phyloP scores from a whole-genome alignment of 2,329 filamentous ascomycete species.

The Xylogone sp. region DNA sequence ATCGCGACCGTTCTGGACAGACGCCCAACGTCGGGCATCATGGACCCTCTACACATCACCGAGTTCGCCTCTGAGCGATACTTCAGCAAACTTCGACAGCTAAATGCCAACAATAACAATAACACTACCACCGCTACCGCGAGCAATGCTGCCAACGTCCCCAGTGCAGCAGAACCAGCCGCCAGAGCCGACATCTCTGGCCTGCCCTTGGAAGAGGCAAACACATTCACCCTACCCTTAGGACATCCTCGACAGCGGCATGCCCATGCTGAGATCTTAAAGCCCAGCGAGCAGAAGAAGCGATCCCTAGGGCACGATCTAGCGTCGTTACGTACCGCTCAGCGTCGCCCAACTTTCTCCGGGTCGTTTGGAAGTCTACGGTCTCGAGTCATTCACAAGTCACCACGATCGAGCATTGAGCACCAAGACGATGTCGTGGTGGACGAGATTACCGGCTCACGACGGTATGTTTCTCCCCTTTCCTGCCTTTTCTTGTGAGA shows the following conservation, averaged over 20 bases:
- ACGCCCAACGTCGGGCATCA: conserved; percentile 30
- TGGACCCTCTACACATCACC: conserved; percentile 61
- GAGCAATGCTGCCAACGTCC: conserved; percentile 35
- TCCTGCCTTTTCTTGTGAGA: no score
- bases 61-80: conserved; percentile 65
- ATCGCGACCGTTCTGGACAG: conserved; percentile 26
- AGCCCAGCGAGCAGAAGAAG: conserved; percentile 28
- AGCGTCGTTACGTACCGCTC: conserved; percentile 19
- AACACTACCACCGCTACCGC: no score
- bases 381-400: conserved; percentile 25
- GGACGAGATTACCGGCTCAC: conserved; percentile 16
- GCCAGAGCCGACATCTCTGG: conserved; percentile 2
- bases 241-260: conserved; percentile 20
- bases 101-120: no score
- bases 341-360: conserved; percentile 27
- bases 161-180: conserved; percentile 25
- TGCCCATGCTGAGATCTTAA: conserved; percentile 15
- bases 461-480: conserved; percentile 13
- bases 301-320: conserved; percentile 28
- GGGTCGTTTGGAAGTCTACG: conserved; percentile 27
- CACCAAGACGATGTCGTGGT: conserved; percentile 21
- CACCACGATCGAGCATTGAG: conserved; percentile 20
- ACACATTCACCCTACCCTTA: conserved; percentile 26
- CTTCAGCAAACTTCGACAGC: conserved; percentile 57
- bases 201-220: conserved; percentile 10